A percentile compares a stretch with the other conserved stretches of the same genome.
Conservation (phyloP, 257 asterid genomes). For the Solanum verrucosum region DNA sequence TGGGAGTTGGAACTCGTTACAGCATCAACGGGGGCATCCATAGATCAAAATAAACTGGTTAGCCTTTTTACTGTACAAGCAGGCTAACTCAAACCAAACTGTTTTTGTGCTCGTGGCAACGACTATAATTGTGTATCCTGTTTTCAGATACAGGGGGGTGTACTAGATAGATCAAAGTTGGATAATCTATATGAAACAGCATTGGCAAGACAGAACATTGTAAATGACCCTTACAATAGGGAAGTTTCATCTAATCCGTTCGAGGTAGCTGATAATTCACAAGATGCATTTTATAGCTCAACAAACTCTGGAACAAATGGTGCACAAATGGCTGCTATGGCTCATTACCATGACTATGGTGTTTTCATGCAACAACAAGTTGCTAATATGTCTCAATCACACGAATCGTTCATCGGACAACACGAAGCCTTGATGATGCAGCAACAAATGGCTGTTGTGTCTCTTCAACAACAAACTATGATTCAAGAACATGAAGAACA, state of each 20-base stretch:
- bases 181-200: constrained; percentile 57
- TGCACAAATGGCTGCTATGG: constrained; percentile 21
- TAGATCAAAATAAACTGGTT: constrained; percentile 22
- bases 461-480: constrained; percentile 1
- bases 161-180: constrained; percentile 46
- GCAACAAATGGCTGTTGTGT: constrained; percentile 6
- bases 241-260: constrained; percentile 46
- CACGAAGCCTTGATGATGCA: background rate
- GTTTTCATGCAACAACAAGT: constrained; percentile 20
- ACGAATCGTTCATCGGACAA: background rate
- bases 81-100: background rate
- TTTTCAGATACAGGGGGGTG: constrained; percentile 31
- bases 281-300: background rate
- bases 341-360: constrained; percentile 22
- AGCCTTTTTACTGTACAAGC: background rate
- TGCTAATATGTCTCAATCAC: constrained; percentile 16
- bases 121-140: background rate
- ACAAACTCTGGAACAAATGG: constrained; percentile 5
- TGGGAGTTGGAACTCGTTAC: constrained; percentile 69
- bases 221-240: constrained; percentile 15
- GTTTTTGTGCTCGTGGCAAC: background rate
- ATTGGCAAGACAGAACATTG: constrained; percentile 10
- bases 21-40: constrained; percentile 3
- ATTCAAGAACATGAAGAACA: background rate
- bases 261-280: constrained; percentile 22